phyloP scores from a whole-genome alignment of 202 grass and related monocot genomes.

The Panicum virgatum region DNA sequence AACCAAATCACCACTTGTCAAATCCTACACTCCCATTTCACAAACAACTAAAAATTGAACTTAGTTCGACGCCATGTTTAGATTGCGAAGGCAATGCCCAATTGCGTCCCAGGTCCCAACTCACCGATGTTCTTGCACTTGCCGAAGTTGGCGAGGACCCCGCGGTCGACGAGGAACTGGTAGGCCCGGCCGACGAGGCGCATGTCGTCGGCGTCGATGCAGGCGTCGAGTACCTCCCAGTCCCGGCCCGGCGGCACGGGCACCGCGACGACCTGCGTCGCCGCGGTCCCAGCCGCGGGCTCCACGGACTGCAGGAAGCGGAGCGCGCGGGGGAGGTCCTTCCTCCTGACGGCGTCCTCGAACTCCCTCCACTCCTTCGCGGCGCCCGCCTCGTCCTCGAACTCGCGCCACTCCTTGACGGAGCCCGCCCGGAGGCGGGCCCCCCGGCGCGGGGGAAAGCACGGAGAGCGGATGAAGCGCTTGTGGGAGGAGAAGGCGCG shows the following conservation, averaged over 20 bases:
- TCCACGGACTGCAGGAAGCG: slow-evolving; percentile 76
- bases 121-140: slow-evolving; percentile 87
- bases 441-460: not conserved
- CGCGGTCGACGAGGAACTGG: slow-evolving; percentile 63
- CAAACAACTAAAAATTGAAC: not conserved
- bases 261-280: slow-evolving; percentile 39
- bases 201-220: slow-evolving; percentile 96
- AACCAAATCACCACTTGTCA: not conserved
- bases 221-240: slow-evolving; percentile 92
- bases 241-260: slow-evolving; percentile 53
- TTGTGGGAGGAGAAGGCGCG: not conserved
- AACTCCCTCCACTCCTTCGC: slow-evolving; percentile 82
- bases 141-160: slow-evolving; percentile 64
- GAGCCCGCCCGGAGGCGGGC: slow-evolving; percentile 44
- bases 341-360: slow-evolving; percentile 81
- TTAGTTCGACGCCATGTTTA: not conserved
- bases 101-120: not conserved
- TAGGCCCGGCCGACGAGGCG: slow-evolving; percentile 80
- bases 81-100: not conserved
- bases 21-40: not conserved
- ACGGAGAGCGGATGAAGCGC: not conserved
- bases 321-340: slow-evolving; percentile 86
- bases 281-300: not conserved
- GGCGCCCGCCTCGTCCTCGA: slow-evolving; percentile 44
- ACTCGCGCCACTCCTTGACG: slow-evolving; percentile 76